Percentiles rank a stretch among this genome's conserved stretches.
Conservation (phyloP, 352 stramenopile genomes). For the Globisporangium carolinianum region DNA sequence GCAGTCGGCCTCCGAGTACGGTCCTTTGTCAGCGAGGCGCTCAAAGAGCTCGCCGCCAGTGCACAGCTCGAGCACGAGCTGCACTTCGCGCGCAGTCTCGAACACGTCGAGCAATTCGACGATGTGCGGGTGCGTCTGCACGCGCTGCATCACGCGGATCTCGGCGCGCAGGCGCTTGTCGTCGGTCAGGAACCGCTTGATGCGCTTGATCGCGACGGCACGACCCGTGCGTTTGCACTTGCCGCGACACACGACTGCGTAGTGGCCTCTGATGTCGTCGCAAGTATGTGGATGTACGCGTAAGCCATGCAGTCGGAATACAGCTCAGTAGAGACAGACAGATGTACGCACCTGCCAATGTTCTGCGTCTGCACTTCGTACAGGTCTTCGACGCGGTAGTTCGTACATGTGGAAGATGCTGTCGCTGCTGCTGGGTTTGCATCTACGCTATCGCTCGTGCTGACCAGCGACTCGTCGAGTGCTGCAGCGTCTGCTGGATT, state of each 20-base stretch:
- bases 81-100: slow-evolving; percentile 68
- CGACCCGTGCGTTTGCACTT: slow-evolving; percentile 42
- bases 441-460: background rate
- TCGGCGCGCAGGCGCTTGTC: slow-evolving; percentile 55
- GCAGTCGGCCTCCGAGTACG: slow-evolving; percentile 78
- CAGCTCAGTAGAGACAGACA: background rate
- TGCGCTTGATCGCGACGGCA: slow-evolving; percentile 75
- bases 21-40: slow-evolving; percentile 65
- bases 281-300: background rate
- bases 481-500: background rate
- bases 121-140: slow-evolving; percentile 68
- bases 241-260: slow-evolving; percentile 54
- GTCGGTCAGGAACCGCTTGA: slow-evolving; percentile 75
- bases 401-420: slow-evolving; percentile 1
- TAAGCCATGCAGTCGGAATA: background rate
- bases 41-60: slow-evolving; percentile 81
- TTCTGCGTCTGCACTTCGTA: slow-evolving; percentile 48
- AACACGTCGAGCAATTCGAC: slow-evolving; percentile 77
- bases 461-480: background rate
- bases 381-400: slow-evolving; percentile 41
- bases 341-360: slow-evolving; percentile 30
- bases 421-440: background rate
- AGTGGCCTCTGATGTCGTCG: slow-evolving; percentile 39
- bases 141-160: slow-evolving; percentile 48
- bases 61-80: slow-evolving; percentile 77